phyloP scores from a whole-genome alignment of 2,329 filamentous ascomycete genomes.

The Aureobasidium melanogenum region DNA sequence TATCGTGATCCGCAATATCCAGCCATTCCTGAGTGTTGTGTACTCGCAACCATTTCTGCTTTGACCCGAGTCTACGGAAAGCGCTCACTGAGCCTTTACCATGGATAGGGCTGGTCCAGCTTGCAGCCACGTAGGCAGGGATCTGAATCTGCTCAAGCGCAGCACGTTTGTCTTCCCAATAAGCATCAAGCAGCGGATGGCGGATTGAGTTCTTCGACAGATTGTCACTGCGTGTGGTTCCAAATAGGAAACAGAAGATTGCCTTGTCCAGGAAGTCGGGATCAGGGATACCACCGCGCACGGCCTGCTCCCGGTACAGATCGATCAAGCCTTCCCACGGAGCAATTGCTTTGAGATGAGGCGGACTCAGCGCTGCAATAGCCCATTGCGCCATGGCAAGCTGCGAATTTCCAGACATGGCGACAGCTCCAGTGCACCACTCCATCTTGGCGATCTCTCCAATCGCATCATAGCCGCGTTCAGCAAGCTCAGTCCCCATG shows the following conservation, averaged over 20 bases:
- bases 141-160: conserved; percentile 20
- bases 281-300: conserved; percentile 33
- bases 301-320: conserved; percentile 39
- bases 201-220: conserved; percentile 17
- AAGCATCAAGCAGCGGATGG: conserved; percentile 17
- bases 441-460: conserved; percentile 33
- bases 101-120: conserved; percentile 17
- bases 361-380: conserved; percentile 34
- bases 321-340: conserved; percentile 41
- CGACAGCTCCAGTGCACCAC: conserved; percentile 39
- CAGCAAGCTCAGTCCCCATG: conserved; percentile 35
- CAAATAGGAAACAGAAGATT: too few relatives aligned
- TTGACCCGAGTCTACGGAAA: conserved; percentile 29
- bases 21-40: conserved; percentile 38
- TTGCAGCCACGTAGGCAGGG: conserved; percentile 19
- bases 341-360: conserved; percentile 34
- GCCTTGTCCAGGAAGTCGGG: conserved; percentile 24
- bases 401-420: conserved; percentile 37
- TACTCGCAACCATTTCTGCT: conserved; percentile 37
- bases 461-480: conserved; percentile 39
- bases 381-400: conserved; percentile 35
- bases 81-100: conserved; percentile 23
- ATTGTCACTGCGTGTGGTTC: conserved; percentile 16
- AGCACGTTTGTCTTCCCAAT: conserved; percentile 20
- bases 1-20: conserved; percentile 31